Conservation (phyloP, 306 rosid species). For the Herpetospermum pedunculosum region DNA sequence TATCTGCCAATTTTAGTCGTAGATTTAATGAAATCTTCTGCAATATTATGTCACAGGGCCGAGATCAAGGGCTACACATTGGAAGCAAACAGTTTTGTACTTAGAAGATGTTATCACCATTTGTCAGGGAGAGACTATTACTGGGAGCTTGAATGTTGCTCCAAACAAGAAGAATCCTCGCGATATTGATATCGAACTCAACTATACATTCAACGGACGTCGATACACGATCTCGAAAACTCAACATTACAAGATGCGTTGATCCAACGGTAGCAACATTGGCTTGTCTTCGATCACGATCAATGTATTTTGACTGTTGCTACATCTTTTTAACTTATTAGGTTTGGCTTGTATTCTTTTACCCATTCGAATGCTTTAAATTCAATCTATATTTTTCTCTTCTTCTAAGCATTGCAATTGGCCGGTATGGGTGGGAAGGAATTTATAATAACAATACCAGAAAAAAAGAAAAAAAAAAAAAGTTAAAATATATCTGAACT, state of each 20-base stretch:
- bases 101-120: constrained; percentile 81
- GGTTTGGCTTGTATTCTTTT: constrained; percentile 1
- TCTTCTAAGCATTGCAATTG: neutral
- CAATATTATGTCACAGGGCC: constrained; percentile 49
- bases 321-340: neutral
- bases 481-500: too few species aligned
- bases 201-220: constrained; percentile 63
- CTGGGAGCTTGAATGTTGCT: constrained; percentile 69
- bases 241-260: constrained; percentile 86
- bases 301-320: constrained; percentile 10
- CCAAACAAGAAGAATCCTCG: constrained; percentile 82
- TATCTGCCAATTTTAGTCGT: neutral
- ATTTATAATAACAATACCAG: neutral
- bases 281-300: neutral
- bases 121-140: constrained; percentile 74
- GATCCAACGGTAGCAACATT: neutral
- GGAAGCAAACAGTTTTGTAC: constrained; percentile 97
- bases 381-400: neutral
- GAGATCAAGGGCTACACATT: constrained; percentile 71
- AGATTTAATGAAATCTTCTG: neutral
- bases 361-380: neutral
- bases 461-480: neutral
- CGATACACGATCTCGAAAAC: constrained; percentile 49
- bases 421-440: neutral
- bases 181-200: constrained; percentile 73